phyloP scores from a whole-genome alignment of 106 monocot species.

The Phalaenopsis aphrodite region DNA sequence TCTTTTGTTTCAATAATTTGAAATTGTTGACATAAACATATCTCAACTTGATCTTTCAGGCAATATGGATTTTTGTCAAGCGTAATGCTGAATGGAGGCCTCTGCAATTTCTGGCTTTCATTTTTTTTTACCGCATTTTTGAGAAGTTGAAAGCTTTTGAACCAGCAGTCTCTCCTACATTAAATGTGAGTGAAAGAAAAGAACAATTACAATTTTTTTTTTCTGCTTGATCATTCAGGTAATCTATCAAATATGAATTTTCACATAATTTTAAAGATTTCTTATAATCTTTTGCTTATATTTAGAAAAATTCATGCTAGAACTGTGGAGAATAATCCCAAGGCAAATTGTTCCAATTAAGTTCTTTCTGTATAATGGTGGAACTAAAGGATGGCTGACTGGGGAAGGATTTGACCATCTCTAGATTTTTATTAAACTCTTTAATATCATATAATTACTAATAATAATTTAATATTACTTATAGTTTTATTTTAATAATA shows the following conservation, averaged over 20 bases:
- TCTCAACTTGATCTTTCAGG: slow-evolving; percentile 33
- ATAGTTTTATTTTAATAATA: no score
- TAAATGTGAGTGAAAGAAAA: slow-evolving; percentile 40
- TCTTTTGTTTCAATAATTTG: neutral
- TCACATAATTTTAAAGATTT: neutral
- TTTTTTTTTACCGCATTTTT: slow-evolving; percentile 84
- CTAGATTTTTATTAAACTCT: no score
- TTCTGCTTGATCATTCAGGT: neutral
- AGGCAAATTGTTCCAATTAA: no score
- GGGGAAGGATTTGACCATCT: no score
- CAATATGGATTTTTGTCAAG: slow-evolving; percentile 55
- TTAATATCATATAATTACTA: no score
- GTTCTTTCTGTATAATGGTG: neutral
- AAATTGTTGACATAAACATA: neutral
- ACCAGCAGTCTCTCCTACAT: slow-evolving; percentile 44
- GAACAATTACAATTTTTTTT: neutral
- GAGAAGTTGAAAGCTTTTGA: slow-evolving; percentile 83
- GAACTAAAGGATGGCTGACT: no score
- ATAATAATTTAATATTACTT: no score
- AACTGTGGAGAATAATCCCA: no score
- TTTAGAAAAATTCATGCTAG: neutral
- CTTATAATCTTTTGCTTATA: neutral
- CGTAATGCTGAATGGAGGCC: slow-evolving; percentile 82
- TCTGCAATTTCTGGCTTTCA: slow-evolving; percentile 83
- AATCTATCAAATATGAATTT: no score